phyloP scores from a whole-genome alignment of 352 stramenopile genomes.

The Phytophthora pisi region DNA sequence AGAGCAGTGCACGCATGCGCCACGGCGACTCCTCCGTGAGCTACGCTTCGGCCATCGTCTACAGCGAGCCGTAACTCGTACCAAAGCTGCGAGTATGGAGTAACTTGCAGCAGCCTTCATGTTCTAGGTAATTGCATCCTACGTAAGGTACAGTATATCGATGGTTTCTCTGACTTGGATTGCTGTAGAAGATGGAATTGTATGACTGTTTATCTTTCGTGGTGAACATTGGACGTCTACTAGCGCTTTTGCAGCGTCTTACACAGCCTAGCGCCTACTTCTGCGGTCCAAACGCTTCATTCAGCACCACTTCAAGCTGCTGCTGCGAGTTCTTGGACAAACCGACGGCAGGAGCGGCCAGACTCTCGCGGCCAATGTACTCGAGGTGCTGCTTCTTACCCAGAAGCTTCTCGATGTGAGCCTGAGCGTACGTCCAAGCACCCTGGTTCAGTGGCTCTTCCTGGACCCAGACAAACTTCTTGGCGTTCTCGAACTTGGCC shows the following conservation, averaged over 20 bases:
- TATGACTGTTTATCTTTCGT: background rate
- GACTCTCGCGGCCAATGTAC: constrained; percentile 76
- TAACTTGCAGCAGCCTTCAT: constrained; percentile 3
- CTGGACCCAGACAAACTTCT: constrained; percentile 80
- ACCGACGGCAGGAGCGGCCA: constrained; percentile 73
- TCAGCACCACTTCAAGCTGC: constrained; percentile 70
- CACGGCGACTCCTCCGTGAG: constrained; percentile 93
- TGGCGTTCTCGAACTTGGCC: constrained; percentile 62
- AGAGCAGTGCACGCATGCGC: constrained; percentile 89
- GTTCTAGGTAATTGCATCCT: constrained; percentile 24
- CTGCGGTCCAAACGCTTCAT: constrained; percentile 56
- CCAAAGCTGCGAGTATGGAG: constrained; percentile 1
- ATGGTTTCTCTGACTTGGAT: background rate
- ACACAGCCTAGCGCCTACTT: constrained; percentile 20
- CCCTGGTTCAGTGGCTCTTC: constrained; percentile 87
- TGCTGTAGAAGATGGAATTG: background rate
- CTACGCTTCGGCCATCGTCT: constrained; percentile 94
- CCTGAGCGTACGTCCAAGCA: constrained; percentile 71
- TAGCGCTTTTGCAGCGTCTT: background rate
- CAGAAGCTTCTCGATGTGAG: constrained; percentile 78
- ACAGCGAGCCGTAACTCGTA: constrained; percentile 50
- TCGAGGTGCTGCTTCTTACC: constrained; percentile 61
- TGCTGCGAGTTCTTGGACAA: constrained; percentile 73
- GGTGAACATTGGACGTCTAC: background rate
- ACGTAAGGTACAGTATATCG: background rate